phyloP scores from a whole-genome alignment of 169 alveolate genomes.

The Babesia sp. region DNA sequence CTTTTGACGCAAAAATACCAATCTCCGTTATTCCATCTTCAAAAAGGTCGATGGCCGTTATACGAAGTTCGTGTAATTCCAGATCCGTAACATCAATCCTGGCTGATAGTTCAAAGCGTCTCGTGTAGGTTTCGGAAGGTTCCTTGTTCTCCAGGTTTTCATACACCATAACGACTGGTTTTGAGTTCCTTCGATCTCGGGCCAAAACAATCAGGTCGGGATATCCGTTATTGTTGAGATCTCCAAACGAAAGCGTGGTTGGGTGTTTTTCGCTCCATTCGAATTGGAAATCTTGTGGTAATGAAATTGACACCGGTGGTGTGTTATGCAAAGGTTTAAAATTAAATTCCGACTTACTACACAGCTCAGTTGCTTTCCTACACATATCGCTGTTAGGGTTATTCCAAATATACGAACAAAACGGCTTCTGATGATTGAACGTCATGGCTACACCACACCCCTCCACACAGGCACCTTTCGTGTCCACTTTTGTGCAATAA shows the following conservation, averaged over 20 bases:
- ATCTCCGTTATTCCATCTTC: slow-evolving; percentile 63
- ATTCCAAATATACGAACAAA: slow-evolving; percentile 73
- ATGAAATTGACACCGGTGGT: not conserved
- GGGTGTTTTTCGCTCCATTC: not conserved
- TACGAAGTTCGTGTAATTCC: slow-evolving; percentile 27
- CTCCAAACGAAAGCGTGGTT: slow-evolving; percentile 61
- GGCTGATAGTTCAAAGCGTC: slow-evolving; percentile 7
- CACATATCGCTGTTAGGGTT: slow-evolving; percentile 69
- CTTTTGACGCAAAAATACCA: slow-evolving; percentile 59
- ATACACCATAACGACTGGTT: slow-evolving; percentile 28
- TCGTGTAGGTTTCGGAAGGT: not conserved
- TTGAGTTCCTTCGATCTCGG: not conserved
- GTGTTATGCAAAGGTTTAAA: slow-evolving; percentile 29
- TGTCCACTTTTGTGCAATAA: slow-evolving; percentile 55
- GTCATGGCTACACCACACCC: slow-evolving; percentile 56
- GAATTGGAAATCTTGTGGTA: slow-evolving; percentile 9
- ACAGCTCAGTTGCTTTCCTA: slow-evolving; percentile 74
- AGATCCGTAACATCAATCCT: slow-evolving; percentile 20
- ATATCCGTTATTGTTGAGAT: slow-evolving; percentile 71
- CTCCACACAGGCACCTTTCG: slow-evolving; percentile 47
- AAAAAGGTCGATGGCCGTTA: slow-evolving; percentile 65
- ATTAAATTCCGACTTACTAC: slow-evolving; percentile 70
- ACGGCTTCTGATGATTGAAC: slow-evolving; percentile 71
- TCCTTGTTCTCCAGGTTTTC: slow-evolving; percentile 18
- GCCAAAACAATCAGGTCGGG: slow-evolving; percentile 64